Evolutionary conservation across 139 green algal species (phyloP).

Genomic region (Dunaliella sp.): DNA sequence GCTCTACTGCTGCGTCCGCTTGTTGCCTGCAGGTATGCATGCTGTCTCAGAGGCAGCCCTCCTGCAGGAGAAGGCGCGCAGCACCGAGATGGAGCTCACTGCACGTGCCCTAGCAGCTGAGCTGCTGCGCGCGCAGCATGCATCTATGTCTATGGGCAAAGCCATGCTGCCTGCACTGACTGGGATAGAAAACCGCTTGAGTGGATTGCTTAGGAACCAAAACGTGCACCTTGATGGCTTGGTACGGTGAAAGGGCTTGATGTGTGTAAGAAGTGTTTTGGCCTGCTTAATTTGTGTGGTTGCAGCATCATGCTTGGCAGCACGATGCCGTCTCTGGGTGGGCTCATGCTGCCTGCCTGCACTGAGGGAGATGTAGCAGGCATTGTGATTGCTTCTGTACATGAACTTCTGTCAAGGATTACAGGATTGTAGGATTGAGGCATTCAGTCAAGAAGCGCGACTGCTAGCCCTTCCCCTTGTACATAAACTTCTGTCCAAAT

Average conservation of each 20-base stretch:
- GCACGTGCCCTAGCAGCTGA: constrained; percentile 41
- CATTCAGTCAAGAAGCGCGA: no score
- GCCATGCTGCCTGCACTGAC: constrained; percentile 40
- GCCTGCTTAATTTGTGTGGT: not conserved
- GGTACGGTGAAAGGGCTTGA: no score
- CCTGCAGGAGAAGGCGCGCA: constrained; percentile 29
- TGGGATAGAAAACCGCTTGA: constrained; percentile 42
- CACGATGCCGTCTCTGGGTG: not conserved
- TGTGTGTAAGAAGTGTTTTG: not conserved
- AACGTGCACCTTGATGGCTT: not conserved
- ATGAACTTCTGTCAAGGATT: no score
- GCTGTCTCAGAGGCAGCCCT: constrained; percentile 24
- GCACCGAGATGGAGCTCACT: constrained; percentile 40
- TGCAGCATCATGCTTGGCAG: not conserved
- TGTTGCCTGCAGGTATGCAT: not conserved
- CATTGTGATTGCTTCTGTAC: no score
- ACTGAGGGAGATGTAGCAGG: not conserved
- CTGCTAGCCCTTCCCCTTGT: no score
- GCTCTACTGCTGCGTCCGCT: no score
- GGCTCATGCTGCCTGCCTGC: not conserved
- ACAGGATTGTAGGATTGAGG: no score
- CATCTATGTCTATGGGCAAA: constrained; percentile 19
- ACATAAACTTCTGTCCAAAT: no score
- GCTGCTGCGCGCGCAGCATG: constrained; percentile 45
- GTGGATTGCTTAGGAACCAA: constrained; percentile 17